A percentile compares a stretch with the other conserved stretches of the same genome.
Evolutionary conservation across 1,139 yeast genomes (phyloP).

Genomic region (Chernovozyma sophiae-reginae): DNA sequence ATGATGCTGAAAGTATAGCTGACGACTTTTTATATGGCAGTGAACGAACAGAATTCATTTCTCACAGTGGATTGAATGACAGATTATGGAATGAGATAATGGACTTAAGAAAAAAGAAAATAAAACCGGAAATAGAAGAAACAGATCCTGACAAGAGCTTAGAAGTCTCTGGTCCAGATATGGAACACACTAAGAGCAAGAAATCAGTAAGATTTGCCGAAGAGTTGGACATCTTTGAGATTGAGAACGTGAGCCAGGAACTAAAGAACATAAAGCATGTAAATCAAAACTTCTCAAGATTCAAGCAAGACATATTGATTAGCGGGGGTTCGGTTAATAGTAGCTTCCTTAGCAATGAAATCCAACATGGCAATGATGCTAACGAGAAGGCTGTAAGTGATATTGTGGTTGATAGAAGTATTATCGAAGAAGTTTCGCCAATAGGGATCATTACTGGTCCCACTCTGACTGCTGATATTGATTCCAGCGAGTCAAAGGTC

Average conservation of each 20-base stretch:
- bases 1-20: conserved; percentile 24
- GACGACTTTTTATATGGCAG: conserved; percentile 24
- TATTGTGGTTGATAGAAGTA: conserved; percentile 10
- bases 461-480: background rate
- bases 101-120: conserved; percentile 16
- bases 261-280: conserved; percentile 27
- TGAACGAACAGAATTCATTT: conserved; percentile 11
- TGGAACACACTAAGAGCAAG: conserved; percentile 11
- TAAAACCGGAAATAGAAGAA: conserved; percentile 1
- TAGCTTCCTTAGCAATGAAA: no score
- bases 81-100: conserved; percentile 30
- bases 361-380: background rate
- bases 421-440: conserved; percentile 4
- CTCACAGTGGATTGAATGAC: conserved; percentile 15
- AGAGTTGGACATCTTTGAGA: conserved; percentile 51
- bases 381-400: conserved; percentile 7
- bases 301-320: conserved; percentile 19
- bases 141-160: conserved; percentile 1
- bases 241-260: conserved; percentile 54
- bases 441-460: background rate
- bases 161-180: background rate
- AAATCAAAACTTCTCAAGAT: conserved; percentile 18
- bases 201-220: conserved; percentile 54
- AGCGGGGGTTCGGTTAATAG: background rate
- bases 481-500: background rate